Base-by-base conservation (phyloP, 2,329 filamentous ascomycete genomes). In the Diaporthe citrichinensis region DNA sequence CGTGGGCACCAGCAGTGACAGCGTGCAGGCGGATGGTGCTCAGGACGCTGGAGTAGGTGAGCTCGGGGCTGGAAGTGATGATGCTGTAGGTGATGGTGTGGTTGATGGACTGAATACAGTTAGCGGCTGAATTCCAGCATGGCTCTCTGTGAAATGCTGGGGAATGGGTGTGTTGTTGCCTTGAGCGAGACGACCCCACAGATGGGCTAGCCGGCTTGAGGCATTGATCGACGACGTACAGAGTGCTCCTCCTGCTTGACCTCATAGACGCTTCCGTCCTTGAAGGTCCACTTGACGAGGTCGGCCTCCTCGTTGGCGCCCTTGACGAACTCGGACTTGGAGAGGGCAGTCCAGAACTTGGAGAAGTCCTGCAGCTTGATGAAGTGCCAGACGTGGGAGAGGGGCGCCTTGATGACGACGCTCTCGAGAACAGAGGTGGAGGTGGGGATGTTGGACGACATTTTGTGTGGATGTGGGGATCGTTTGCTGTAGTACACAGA, bases 221-320 rank as follows among this genome's bases (percentile, higher is more conserved):
- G n/a, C 23, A 55, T 34, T 3, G 46, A 39, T 14, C 10, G 44
- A 39, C 51, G 55, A 83, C 89, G 76, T 84, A 93, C 91, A 78
- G 90, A 93, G 85, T 94, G 92, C 86, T 94, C 93, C 84, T 94
- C 93, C 86, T 93, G 92, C 90, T 94, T 94, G 79, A 94, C 91
- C 83, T 94, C 92, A 28, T 93, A 85, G 73, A 90, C 88, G 39
- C 89, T 91, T 68, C 92, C 92, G 80, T 94, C 93, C 83, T 92
- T 91, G 87, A 94, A 94, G 28, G 88, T 90, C 92, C 92, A 94
- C 83, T 89, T 89, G 80, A 93, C 89, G 74, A 94, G 85, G 79
- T 94, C 92, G 59, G 92, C 91, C 84, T 94, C 92, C n/a, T 87
- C 83, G 67, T 87, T 90, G 20, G 88, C 83, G 69, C 90, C 91